Percentiles rank a stretch among this genome's conserved stretches.
These are phyloP conservation scores for Alternaria gansuensis DNA, from an alignment of 2,329 filamentous ascomycete species.

Conservation along the genomic window DNA sequence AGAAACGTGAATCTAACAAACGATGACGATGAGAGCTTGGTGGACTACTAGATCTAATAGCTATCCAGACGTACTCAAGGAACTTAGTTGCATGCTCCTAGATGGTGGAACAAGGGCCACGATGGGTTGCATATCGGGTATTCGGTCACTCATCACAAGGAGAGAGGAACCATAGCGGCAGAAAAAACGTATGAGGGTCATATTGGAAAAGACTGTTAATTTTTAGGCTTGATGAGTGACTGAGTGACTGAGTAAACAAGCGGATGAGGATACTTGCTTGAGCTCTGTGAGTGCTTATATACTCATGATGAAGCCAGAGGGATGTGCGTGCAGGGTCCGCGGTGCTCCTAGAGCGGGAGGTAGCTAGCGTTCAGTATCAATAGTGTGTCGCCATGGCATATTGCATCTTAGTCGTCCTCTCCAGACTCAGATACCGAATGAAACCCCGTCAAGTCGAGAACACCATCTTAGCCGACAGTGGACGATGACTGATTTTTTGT, in stretches of 20 bases:
- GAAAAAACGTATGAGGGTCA: not conserved
- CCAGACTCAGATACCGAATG: not conserved
- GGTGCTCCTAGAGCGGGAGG: not conserved
- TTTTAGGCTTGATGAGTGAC: not conserved
- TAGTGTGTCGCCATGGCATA: not conserved
- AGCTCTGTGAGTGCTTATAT: not conserved
- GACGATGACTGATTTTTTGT: not conserved
- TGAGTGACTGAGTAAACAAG: not conserved
- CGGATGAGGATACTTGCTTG: not conserved
- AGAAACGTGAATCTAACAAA: not conserved
- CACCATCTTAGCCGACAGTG: not conserved
- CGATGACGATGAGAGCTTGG: not conserved
- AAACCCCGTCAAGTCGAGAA: not conserved
- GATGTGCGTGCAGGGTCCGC: not conserved
- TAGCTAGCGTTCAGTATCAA: not conserved
- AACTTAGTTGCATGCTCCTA: not conserved
- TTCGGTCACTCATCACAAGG: not conserved
- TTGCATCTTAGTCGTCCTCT: not conserved
- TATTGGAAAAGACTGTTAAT: not conserved
- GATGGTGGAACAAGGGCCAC: not conserved
- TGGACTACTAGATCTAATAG: not conserved
- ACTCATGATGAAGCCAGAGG: not conserved
- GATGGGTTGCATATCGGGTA: not conserved
- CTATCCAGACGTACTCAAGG: not conserved
- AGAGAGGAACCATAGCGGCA: not conserved